phyloP scores from a whole-genome alignment of 257 asterid species.

The Solanum sitiens region DNA sequence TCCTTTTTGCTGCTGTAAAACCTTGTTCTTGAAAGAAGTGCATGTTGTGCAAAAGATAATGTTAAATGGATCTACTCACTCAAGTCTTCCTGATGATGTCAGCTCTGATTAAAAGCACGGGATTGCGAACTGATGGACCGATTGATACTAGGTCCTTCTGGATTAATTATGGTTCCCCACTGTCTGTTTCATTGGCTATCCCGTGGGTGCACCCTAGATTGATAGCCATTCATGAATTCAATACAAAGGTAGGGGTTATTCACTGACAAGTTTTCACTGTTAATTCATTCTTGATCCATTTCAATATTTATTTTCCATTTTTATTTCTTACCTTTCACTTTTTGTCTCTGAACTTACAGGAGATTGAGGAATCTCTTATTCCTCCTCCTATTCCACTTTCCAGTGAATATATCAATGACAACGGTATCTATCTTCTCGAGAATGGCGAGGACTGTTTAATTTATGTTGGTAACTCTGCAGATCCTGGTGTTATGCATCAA shows the following conservation, averaged over 20 bases:
- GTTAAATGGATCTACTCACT: neutral
- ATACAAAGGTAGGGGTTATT: constrained; percentile 38
- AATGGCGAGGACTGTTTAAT: constrained; percentile 88
- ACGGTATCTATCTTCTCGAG: constrained; percentile 90
- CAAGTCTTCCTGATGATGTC: constrained; percentile 1
- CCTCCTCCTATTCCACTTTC: constrained; percentile 72
- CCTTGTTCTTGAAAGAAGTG: neutral
- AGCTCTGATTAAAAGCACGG: constrained; percentile 82
- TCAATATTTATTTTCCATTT: neutral
- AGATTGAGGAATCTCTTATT: constrained; percentile 43
- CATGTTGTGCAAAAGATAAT: neutral
- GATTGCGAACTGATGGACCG: constrained; percentile 74
- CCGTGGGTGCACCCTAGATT: constrained; percentile 86
- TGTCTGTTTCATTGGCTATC: constrained; percentile 70
- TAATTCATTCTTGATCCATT: neutral
- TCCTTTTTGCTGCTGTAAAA: neutral
- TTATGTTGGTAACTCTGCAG: constrained; percentile 57
- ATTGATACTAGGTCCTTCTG: constrained; percentile 84
- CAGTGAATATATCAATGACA: constrained; percentile 56
- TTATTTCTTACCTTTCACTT: neutral
- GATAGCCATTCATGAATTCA: constrained; percentile 78
- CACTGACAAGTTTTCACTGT: neutral
- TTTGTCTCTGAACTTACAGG: constrained; percentile 34
- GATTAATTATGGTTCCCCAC: constrained; percentile 69
- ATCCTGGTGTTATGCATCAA: constrained; percentile 37